Percentiles rank a stretch among this genome's conserved stretches.
Evolutionary conservation across 2,329 filamentous ascomycete genomes (phyloP).

Genomic region (Sarocladium kiliense): DNA sequence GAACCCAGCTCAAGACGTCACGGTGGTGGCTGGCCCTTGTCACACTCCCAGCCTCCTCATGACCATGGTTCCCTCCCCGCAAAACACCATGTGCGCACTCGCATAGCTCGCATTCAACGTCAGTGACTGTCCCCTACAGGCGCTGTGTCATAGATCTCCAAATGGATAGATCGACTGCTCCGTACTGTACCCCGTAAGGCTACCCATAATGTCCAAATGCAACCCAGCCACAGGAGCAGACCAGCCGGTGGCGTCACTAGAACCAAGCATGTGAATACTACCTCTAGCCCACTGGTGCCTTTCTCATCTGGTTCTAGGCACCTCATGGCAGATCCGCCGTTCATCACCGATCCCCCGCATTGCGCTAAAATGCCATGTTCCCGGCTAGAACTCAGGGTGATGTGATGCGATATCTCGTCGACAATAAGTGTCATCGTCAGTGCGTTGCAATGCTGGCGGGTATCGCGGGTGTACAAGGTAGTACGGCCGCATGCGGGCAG

Average conservation of each 20-base stretch:
- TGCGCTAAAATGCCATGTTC: not conserved
- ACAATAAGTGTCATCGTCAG: not conserved
- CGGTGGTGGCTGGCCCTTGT: not conserved
- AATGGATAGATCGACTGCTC: too few species aligned
- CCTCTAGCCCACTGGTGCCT: not conserved
- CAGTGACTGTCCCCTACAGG: not conserved
- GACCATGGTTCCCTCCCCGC: not conserved
- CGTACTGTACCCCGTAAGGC: too few species aligned
- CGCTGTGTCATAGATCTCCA: not conserved
- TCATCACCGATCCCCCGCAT: constrained; percentile 8
- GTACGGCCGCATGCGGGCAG: too few species aligned
- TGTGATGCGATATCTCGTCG: not conserved
- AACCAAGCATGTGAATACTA: not conserved
- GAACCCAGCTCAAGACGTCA: too few species aligned
- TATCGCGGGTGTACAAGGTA: not conserved
- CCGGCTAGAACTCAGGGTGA: too few species aligned
- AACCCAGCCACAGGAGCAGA: too few species aligned
- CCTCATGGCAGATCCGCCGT: not conserved
- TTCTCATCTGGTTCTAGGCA: not conserved
- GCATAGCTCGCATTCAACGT: too few species aligned
- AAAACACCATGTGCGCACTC: not conserved
- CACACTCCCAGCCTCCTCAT: not conserved
- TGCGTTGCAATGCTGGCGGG: not conserved
- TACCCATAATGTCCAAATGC: too few species aligned
- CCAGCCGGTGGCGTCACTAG: not conserved